phyloP scores from a whole-genome alignment of 768 basidiomycete species.

The Lactifluus piperatus region DNA sequence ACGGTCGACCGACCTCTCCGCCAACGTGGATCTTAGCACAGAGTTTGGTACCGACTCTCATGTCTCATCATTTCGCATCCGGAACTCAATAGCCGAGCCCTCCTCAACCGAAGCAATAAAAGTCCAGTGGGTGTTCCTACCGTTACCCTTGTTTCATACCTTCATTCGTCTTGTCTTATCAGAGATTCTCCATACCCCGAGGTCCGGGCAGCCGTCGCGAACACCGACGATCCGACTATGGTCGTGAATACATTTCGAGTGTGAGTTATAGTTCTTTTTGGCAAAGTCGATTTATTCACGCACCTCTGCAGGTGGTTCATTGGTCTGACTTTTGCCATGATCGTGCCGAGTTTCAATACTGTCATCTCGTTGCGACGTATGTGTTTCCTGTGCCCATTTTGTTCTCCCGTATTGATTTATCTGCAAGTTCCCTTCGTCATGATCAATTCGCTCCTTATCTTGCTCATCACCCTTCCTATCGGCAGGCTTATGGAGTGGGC shows the following conservation, averaged over 20 bases:
- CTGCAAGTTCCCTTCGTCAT: slow-evolving; percentile 53
- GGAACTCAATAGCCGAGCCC: slow-evolving; percentile 24
- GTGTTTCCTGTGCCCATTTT: slow-evolving; percentile 25
- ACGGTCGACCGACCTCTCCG: slow-evolving; percentile 36
- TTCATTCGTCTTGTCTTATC: neutral
- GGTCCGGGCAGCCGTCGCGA: slow-evolving; percentile 77
- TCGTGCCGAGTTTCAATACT: slow-evolving; percentile 56
- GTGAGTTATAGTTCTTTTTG: slow-evolving; percentile 28
- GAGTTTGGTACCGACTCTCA: slow-evolving; percentile 44
- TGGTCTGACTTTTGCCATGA: slow-evolving; percentile 49
- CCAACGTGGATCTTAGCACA: slow-evolving; percentile 39
- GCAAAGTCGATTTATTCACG: neutral
- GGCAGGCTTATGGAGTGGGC: slow-evolving; percentile 61
- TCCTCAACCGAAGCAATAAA: slow-evolving; percentile 39
- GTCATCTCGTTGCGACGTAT: slow-evolving; percentile 55
- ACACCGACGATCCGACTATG: slow-evolving; percentile 70
- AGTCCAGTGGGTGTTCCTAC: slow-evolving; percentile 51
- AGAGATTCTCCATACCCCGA: slow-evolving; percentile 88
- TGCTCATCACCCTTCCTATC: slow-evolving; percentile 63
- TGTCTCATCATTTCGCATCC: slow-evolving; percentile 27
- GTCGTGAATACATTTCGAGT: slow-evolving; percentile 76
- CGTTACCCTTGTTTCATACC: slow-evolving; percentile 1
- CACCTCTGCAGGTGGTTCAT: slow-evolving; percentile 51
- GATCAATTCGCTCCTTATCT: slow-evolving; percentile 61
- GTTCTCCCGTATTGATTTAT: neutral